Base-by-base conservation (phyloP, 805 yeast genomes). In the Starmerella roubikii region DNA sequence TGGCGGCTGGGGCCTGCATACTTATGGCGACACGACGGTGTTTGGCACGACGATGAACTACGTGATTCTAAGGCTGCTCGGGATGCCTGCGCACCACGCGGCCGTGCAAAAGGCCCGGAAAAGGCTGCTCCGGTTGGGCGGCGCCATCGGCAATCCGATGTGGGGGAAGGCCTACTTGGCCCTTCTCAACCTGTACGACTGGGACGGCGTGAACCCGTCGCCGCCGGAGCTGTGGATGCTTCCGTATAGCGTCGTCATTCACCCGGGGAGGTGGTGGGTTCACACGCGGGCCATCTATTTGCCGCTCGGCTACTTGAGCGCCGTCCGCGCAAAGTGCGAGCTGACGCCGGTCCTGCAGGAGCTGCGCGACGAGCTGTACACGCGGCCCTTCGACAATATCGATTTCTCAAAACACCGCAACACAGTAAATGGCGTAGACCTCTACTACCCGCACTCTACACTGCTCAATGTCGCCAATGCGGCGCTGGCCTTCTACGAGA, bases 1-100 rank as follows among this genome's bases (percentile, higher is more conserved):
- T 58, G 99, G 99, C n/a, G 99, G 98, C 2, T 91, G 99, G 99
- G 99, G 99, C 0, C 65, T 91, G 28, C 96, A 91, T 56, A 73
- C 85, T 4, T 76, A 74, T 37, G 99, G 91, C 56, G 91, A 88
- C 56, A 76, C 91, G 8, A 91, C 99, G 0, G 91, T 91, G 49
- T 86, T 86, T 57, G 98, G 99, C 4, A 91, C 99, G 1, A 67
- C 82, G 0, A 69, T 91, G 49, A 86, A 85, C 58, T 91, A 91
- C 57, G 78, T 88, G 7, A 62, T 65, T n/a, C 64, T 91, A 44
- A 68, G 99, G 45, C 58, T 91, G 12, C 60, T 88, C 35, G 98
- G 99, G 0, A 54, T 91, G 49, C 60, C 72, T 1, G 64, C 72
- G 2, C 73, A 72, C 44, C 94, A 91, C 57, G 78, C 79, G 1